phyloP scores from a whole-genome alignment of 495 filamentous ascomycete genomes.

The Baudoinia panamericana region DNA sequence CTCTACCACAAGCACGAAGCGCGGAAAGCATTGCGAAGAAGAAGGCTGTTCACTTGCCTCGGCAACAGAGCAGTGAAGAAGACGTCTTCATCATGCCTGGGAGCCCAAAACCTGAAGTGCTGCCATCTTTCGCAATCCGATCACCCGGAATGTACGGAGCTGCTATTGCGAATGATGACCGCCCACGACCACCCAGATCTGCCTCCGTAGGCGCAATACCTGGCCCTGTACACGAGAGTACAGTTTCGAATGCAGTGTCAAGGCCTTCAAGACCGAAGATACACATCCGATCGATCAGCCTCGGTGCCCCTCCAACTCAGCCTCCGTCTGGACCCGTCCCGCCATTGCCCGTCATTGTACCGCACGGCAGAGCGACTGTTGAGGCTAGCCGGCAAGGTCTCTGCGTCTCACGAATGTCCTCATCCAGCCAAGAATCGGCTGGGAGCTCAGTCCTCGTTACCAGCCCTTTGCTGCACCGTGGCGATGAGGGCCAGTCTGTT shows the following conservation, averaged over 20 bases:
- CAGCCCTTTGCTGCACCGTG: constrained; percentile 6
- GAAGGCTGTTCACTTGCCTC: background rate
- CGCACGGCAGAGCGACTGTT: background rate
- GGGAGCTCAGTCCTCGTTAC: constrained; percentile 19
- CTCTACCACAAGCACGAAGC: background rate
- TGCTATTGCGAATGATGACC: constrained; percentile 8
- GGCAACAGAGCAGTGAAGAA: background rate
- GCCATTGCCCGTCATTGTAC: constrained; percentile 10
- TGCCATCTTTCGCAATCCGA: constrained; percentile 15
- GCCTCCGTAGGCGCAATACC: constrained; percentile 11
- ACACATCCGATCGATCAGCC: constrained; percentile 18
- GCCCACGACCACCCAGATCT: constrained; percentile 2
- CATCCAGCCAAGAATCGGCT: constrained; percentile 18
- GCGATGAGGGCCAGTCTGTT: constrained; percentile 1
- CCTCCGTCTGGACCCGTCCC: constrained; percentile 20
- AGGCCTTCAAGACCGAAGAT: constrained; percentile 10
- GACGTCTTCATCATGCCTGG: constrained; percentile 13
- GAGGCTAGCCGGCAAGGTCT: constrained; percentile 10
- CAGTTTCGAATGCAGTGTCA: no score
- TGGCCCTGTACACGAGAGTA: constrained; percentile 4
- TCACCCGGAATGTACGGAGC: constrained; percentile 14
- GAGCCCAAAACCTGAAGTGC: constrained; percentile 12
- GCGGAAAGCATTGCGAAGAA: background rate
- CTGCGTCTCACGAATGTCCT: constrained; percentile 10
- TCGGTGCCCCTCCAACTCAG: constrained; percentile 13